Conservation (phyloP, 1,284 basidiomycete species). For the Termitomyces sp. region DNA sequence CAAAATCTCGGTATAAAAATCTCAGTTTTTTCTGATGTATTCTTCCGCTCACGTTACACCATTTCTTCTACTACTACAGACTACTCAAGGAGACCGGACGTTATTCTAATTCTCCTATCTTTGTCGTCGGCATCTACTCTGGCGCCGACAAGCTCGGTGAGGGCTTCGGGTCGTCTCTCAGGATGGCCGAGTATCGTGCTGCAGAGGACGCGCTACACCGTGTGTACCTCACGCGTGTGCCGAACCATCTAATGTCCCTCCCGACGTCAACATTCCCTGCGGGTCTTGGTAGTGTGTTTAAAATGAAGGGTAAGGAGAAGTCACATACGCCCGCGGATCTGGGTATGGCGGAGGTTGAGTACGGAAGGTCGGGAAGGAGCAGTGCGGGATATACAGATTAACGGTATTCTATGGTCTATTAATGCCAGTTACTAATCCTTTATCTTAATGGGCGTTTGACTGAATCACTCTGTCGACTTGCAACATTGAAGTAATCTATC, state of each 20-base stretch:
- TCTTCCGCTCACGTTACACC: neutral
- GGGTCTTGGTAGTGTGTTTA: conserved; percentile 44
- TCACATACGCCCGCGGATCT: conserved; percentile 51
- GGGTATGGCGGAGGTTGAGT: conserved; percentile 59
- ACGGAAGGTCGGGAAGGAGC: conserved; percentile 57
- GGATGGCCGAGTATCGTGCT: conserved; percentile 94
- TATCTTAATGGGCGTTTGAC: neutral
- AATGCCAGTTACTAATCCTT: conserved; percentile 3
- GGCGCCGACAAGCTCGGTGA: conserved; percentile 88
- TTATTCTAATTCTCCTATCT: conserved; percentile 84
- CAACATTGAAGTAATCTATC: neutral
- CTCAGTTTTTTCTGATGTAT: conserved; percentile 11
- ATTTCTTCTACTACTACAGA: conserved; percentile 31
- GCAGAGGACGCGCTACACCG: conserved; percentile 82
- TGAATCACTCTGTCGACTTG: neutral
- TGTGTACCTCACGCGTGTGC: conserved; percentile 74
- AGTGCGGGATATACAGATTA: conserved; percentile 13
- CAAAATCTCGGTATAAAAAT: conserved; percentile 64
- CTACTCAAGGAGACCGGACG: conserved; percentile 92
- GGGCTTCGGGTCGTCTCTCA: conserved; percentile 88
- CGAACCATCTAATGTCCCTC: conserved; percentile 57
- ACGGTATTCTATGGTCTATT: conserved; percentile 9
- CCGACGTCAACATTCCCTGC: conserved; percentile 66
- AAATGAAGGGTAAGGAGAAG: conserved; percentile 27
- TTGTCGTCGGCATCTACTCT: conserved; percentile 92